A percentile compares a stretch with the other conserved stretches of the same genome.
These are phyloP conservation scores for Cunninghamia lanceolata DNA, from an alignment of 75 land plant genomes.

Conservation along the genomic window DNA sequence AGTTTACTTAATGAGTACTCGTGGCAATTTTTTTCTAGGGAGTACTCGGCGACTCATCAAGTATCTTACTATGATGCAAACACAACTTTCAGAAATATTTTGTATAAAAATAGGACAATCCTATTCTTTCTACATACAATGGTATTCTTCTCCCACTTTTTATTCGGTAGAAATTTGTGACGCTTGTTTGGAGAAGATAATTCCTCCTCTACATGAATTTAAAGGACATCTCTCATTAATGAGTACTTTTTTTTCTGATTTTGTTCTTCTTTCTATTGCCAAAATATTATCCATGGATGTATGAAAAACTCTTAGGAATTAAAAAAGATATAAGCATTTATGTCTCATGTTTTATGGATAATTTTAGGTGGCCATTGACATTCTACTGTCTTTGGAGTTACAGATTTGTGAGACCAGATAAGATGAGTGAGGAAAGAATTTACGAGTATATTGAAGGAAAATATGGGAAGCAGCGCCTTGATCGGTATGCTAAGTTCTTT, in stretches of 20 bases:
- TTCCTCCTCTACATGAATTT: not conserved
- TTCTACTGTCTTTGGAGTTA: not conserved
- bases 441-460: constrained; percentile 82
- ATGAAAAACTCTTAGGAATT: not conserved
- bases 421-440: constrained; percentile 71
- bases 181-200: not conserved
- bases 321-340: not conserved
- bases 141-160: constrained; percentile 5
- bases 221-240: not conserved
- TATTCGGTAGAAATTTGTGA: not conserved
- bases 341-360: not conserved
- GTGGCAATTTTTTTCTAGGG: too few relatives aligned
- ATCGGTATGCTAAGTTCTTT: constrained; percentile 46
- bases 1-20: too few relatives aligned
- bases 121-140: not conserved
- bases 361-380: constrained; percentile 7
- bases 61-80: too few relatives aligned
- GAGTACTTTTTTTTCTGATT: not conserved
- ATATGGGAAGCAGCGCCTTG: constrained; percentile 86
- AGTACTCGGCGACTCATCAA: too few relatives aligned
- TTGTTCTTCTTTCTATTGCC: not conserved
- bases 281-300: not conserved
- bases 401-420: constrained; percentile 88
- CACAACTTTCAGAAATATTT: not conserved
- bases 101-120: not conserved